Evolutionary conservation across 768 basidiomycete species (phyloP), one percentile per base, ranked within the genome.

Genomic region (Hygrocybe punicea): DNA sequence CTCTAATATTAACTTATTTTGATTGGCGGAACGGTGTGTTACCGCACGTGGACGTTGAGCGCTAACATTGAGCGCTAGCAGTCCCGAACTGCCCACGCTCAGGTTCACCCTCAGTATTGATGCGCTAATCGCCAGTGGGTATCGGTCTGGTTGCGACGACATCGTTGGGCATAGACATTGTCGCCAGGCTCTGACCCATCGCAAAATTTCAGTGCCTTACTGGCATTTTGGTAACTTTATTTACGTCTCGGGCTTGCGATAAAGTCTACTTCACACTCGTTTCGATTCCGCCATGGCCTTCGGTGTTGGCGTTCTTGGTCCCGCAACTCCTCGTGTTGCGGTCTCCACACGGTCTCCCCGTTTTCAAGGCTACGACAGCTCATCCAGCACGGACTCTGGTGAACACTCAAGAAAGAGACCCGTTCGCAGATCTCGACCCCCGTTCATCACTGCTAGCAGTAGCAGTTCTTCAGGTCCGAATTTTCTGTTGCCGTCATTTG

Each of bases 351-450:
- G 63, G 24, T 57, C 64, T 25, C 51, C 66, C 51, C 60, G 49
- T n/a, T 45, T 69, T 19, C 73, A 74, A 51, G 75, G 74, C 57
- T 79, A 78, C 69, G 79, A 81, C 60, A 76, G 74, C 64, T 70
- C 75, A 34, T 71, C 74, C 53, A 73, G 75, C 64, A 73, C 73
- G 25, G 80, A 81, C 66, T 75, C 75, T 13, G 78, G 71, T 39
- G 74, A 76, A 61, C 69, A 63, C 21, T 66, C 67, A 33, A 61
- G 68, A 58, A 65, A 62, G 45, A 49, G 51, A 51, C 40, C 60
- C 48, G 58, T 16, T 35, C 44, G 16, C 60, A 62, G 59, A 65
- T 62, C 65, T 24, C 53, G 58, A 45, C 45, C 66, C 33, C 66
- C 67, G 54, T 68, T 67, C 55, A 66, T 66, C 39, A 65, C 55